Percentiles rank a stretch among this genome's conserved stretches.
phyloP scores from a whole-genome alignment of 164 flowering plant species.

The Sextonia rubra region DNA sequence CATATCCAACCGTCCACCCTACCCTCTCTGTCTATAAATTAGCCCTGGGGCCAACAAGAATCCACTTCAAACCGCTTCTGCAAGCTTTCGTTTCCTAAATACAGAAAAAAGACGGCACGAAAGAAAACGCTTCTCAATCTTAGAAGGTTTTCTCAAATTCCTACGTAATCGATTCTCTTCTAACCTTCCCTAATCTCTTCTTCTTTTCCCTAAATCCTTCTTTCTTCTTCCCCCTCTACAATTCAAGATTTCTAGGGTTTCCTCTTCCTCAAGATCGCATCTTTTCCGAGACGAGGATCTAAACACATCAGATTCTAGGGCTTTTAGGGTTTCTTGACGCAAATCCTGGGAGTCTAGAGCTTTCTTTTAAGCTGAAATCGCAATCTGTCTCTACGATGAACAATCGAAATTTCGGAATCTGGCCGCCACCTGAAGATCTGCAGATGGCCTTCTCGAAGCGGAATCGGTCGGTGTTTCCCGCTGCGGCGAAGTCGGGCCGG shows the following conservation, averaged over 20 bases:
- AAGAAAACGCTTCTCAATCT: too few relatives aligned
- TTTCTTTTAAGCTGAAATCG: neutral
- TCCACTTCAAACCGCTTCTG: too few relatives aligned
- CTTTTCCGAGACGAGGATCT: neutral
- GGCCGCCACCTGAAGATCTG: constrained; percentile 25
- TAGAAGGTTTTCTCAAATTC: too few relatives aligned
- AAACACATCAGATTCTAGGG: neutral
- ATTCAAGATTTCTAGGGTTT: neutral
- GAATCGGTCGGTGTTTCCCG: constrained; percentile 19
- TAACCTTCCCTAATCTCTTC: too few relatives aligned
- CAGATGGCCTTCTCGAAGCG: constrained; percentile 6
- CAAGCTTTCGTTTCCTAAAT: too few relatives aligned
- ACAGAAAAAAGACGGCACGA: too few relatives aligned
- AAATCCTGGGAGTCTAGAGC: too few relatives aligned
- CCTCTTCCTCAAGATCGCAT: neutral
- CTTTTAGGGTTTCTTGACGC: neutral
- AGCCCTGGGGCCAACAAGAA: too few relatives aligned
- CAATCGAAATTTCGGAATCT: constrained; percentile 21
- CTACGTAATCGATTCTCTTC: too few relatives aligned
- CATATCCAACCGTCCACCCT: too few relatives aligned
- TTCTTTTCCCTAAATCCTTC: too few relatives aligned
- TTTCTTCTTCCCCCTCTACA: neutral
- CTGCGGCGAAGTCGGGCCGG: constrained; percentile 12
- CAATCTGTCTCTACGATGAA: constrained; percentile 23
- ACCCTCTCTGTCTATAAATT: too few relatives aligned